phyloP scores from a whole-genome alignment of 192 early-diverging fungal species.

The Rhizophagus clarus region DNA sequence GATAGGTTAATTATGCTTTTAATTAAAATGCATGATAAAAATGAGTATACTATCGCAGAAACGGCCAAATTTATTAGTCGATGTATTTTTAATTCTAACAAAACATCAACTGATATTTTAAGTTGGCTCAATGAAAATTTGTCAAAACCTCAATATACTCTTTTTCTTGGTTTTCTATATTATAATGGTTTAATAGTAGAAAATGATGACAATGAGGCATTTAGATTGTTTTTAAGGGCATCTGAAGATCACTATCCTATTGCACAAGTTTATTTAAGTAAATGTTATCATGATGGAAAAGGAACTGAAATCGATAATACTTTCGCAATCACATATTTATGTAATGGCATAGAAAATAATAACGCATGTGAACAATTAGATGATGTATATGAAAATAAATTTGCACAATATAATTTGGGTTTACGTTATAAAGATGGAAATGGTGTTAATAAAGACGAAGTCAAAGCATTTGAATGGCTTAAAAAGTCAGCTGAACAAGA shows the following conservation, averaged over 20 bases:
- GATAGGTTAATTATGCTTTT: too few species aligned
- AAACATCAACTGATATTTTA: too few species aligned
- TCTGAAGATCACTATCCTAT: background rate
- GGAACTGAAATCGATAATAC: background rate
- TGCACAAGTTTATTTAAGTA: background rate
- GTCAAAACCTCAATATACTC: too few species aligned
- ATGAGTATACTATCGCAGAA: too few species aligned
- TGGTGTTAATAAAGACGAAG: slow-evolving; percentile 67
- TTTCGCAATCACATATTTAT: background rate
- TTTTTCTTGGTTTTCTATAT: background rate
- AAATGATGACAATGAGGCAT: background rate
- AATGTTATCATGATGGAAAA: background rate
- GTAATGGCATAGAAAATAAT: background rate
- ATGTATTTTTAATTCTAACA: too few species aligned
- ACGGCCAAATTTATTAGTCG: too few species aligned
- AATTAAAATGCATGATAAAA: too few species aligned
- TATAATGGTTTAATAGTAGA: background rate
- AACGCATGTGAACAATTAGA: slow-evolving; percentile 33
- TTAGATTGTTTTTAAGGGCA: background rate
- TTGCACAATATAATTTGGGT: slow-evolving; percentile 46
- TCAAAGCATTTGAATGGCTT: slow-evolving; percentile 62
- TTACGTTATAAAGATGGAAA: slow-evolving; percentile 75
- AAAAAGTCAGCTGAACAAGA: slow-evolving; percentile 53
- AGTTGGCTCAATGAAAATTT: too few species aligned
- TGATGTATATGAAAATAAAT: slow-evolving; percentile 50